Evolutionary conservation across 2,329 filamentous ascomycete species (phyloP).

Genomic region (Aspergillus melleus): DNA sequence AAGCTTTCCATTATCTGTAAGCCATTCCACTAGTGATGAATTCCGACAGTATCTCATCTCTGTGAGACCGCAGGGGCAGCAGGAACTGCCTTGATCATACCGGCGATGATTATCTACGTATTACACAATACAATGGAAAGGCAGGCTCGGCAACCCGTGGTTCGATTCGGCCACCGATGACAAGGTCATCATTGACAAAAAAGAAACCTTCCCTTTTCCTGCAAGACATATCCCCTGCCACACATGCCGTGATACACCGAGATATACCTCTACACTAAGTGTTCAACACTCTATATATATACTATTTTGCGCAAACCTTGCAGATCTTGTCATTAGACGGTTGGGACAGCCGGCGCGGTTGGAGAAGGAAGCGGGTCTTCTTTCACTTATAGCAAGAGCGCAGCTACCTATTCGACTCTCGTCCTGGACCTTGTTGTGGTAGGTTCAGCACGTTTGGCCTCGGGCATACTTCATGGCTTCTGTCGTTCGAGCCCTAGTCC

Average conservation of each 20-base stretch:
- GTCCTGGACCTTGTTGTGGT: not conserved
- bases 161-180: constrained; percentile 5
- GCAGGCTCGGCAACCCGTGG: constrained; percentile 4
- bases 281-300: not conserved
- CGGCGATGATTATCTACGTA: not conserved
- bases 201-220: not conserved
- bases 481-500: not conserved
- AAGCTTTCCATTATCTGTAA: not conserved
- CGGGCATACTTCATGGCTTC: constrained; percentile 5
- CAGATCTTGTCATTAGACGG: not conserved
- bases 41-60: not conserved
- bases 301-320: not conserved
- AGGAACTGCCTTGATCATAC: not conserved
- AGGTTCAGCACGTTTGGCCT: not conserved
- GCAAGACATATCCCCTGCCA: not conserved
- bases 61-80: not conserved
- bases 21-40: not conserved
- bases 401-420: not conserved
- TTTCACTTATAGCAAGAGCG: not conserved
- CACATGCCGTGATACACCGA: not conserved
- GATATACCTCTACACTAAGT: not conserved
- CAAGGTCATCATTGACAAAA: constrained; percentile 1
- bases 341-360: not conserved
- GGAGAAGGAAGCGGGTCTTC: not conserved
- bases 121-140: not conserved